phyloP scores from a whole-genome alignment of 495 filamentous ascomycete species.

The Penicillium egyptiacum region DNA sequence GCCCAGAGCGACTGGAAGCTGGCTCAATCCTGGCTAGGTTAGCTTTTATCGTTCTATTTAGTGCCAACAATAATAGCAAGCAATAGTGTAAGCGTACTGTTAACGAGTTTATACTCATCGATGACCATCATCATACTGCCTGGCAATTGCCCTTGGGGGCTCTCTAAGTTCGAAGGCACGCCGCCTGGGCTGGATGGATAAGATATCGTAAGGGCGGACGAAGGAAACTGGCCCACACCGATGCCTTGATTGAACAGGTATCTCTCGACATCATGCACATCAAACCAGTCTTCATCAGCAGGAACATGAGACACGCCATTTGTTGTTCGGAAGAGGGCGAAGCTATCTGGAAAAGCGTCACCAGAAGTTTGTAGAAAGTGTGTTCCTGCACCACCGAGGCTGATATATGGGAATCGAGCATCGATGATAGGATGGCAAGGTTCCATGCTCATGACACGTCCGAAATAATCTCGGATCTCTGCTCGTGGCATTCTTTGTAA shows the following conservation, averaged over 20 bases:
- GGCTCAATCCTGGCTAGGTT: conserved; percentile 15
- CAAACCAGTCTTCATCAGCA: conserved; percentile 25
- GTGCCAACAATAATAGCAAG: background rate
- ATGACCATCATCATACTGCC: conserved; percentile 3
- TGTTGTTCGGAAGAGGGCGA: conserved; percentile 13
- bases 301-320: conserved; percentile 18
- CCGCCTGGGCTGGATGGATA: background rate
- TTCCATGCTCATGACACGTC: conserved; percentile 8
- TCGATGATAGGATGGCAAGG: conserved; percentile 21
- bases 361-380: conserved; percentile 5
- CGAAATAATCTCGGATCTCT: conserved; percentile 16
- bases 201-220: background rate
- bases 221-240: background rate
- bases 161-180: background rate
- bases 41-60: background rate
- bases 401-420: conserved; percentile 21
- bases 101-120: conserved; percentile 2
- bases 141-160: background rate
- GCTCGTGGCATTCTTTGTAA: conserved; percentile 16
- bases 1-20: conserved; percentile 17
- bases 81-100: background rate
- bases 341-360: background rate
- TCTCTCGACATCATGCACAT: conserved; percentile 24
- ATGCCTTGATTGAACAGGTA: conserved; percentile 15
- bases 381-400: conserved; percentile 20